These are phyloP conservation scores for Roridomyces roridus DNA, from an alignment of 768 basidiomycete genomes.

Conservation along the genomic window DNA sequence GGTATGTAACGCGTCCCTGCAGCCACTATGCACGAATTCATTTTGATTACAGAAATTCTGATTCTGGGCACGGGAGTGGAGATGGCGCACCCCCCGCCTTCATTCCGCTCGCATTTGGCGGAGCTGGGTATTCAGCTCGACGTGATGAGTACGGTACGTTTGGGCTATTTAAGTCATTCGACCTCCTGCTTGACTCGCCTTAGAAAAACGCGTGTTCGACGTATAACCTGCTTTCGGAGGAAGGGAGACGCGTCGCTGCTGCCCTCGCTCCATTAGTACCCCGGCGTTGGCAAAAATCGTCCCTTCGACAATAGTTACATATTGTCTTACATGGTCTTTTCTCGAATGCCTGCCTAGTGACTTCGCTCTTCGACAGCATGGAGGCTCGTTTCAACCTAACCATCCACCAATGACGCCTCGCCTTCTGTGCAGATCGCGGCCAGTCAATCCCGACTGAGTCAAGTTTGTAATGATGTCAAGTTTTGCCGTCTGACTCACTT, in stretches of 20 bases:
- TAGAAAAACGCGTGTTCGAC: constrained; percentile 78
- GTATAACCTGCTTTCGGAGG: constrained; percentile 92
- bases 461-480: too few relatives aligned
- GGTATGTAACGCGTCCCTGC: too few relatives aligned
- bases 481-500: too few relatives aligned
- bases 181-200: constrained; percentile 42
- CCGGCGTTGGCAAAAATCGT: constrained; percentile 50
- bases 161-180: neutral
- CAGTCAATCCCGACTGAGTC: too few relatives aligned
- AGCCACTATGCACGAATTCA: too few relatives aligned
- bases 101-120: constrained; percentile 69
- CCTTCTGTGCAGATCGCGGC: too few relatives aligned
- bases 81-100: constrained; percentile 71
- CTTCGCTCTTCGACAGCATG: too few relatives aligned
- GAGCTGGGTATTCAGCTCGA: constrained; percentile 87
- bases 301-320: neutral
- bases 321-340: too few relatives aligned
- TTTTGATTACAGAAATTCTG: constrained; percentile 96
- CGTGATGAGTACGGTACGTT: constrained; percentile 79
- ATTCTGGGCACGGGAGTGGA: constrained; percentile 86
- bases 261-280: constrained; percentile 78
- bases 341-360: neutral
- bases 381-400: too few relatives aligned
- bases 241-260: constrained; percentile 91
- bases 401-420: too few relatives aligned